A percentile compares a stretch with the other conserved stretches of the same genome.
Conservation (phyloP, 768 basidiomycete species). For the Pholiota molesta region DNA sequence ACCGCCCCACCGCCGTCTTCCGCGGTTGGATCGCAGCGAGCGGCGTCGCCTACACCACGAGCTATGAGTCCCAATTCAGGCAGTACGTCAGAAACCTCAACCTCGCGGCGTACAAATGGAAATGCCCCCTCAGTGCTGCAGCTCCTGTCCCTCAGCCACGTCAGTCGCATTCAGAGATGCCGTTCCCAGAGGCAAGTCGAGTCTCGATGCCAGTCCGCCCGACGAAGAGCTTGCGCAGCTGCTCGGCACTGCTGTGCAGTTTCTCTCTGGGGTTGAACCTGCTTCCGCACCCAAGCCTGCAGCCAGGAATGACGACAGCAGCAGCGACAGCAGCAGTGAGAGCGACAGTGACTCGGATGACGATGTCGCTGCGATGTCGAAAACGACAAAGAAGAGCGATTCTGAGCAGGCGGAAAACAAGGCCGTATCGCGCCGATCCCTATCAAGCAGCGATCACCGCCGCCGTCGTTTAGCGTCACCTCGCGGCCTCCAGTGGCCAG, state of each 20-base stretch:
- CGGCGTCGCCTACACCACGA: constrained; percentile 7
- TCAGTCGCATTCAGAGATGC: constrained; percentile 9
- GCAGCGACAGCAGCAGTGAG: constrained; percentile 19
- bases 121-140: not conserved
- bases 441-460: constrained; percentile 57
- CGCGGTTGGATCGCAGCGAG: not conserved
- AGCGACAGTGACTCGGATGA: constrained; percentile 31
- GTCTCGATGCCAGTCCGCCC: constrained; percentile 32
- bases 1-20: constrained; percentile 3
- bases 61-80: constrained; percentile 12
- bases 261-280: constrained; percentile 33
- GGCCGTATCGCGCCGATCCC: constrained; percentile 54
- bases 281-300: not conserved
- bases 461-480: constrained; percentile 63
- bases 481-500: constrained; percentile 53
- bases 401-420: constrained; percentile 8
- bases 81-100: constrained; percentile 12
- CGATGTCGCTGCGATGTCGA: constrained; percentile 13
- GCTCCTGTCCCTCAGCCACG: not conserved
- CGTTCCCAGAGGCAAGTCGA: constrained; percentile 4
- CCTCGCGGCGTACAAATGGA: not conserved
- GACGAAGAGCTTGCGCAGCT: constrained; percentile 45
- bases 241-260: constrained; percentile 44
- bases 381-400: constrained; percentile 14
- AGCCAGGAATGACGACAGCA: not conserved